Percentiles rank a stretch among this genome's conserved stretches.
phyloP scores from a whole-genome alignment of 164 flowering plant genomes.

The Cinnamomum chago region DNA sequence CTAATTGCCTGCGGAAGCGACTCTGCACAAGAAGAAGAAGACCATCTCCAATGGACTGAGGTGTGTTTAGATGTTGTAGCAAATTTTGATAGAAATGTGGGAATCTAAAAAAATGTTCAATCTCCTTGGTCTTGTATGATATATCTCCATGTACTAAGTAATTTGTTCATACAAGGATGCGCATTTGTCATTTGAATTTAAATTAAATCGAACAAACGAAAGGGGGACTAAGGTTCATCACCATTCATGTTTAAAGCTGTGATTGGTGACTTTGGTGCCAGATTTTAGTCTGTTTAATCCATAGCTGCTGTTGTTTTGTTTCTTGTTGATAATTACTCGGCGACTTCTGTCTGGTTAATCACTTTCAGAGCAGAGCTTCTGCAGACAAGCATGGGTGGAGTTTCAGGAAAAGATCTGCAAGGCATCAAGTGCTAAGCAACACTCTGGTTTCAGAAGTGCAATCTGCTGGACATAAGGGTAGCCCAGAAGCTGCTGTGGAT shows the following conservation, averaged over 20 bases:
- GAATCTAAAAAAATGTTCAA: too few relatives aligned
- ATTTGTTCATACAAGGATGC: neutral
- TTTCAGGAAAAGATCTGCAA: constrained; percentile 77
- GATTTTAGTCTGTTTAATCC: too few relatives aligned
- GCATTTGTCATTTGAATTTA: neutral
- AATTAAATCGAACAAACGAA: too few relatives aligned
- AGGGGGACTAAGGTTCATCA: too few relatives aligned
- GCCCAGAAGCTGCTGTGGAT: constrained; percentile 37
- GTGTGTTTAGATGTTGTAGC: constrained; percentile 16
- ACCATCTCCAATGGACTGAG: constrained; percentile 40
- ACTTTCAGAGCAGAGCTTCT: constrained; percentile 49
- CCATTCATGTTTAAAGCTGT: too few relatives aligned
- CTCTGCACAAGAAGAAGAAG: constrained; percentile 25
- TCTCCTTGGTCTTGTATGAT: neutral
- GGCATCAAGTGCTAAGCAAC: constrained; percentile 80
- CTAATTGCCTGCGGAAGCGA: constrained; percentile 62
- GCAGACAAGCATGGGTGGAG: constrained; percentile 86
- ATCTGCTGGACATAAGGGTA: constrained; percentile 46
- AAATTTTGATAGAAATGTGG: neutral
- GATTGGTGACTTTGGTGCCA: too few relatives aligned
- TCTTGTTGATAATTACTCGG: neutral
- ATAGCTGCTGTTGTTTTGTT: neutral
- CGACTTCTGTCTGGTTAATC: neutral
- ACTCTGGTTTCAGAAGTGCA: constrained; percentile 46
- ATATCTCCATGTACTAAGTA: neutral